phyloP scores from a whole-genome alignment of 331 rosid genomes.

The Phaseolus coccineus region DNA sequence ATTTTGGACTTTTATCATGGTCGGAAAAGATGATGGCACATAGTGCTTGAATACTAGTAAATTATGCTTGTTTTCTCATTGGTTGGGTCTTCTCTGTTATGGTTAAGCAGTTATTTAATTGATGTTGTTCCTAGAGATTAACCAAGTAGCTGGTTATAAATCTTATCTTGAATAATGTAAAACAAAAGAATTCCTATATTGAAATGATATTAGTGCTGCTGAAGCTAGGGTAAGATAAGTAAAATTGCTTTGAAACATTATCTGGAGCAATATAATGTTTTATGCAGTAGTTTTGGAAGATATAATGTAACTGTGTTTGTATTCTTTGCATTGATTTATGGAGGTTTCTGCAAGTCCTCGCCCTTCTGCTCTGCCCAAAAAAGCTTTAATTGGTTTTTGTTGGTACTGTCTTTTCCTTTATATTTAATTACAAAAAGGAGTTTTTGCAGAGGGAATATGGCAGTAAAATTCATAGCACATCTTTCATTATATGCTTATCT shows the following conservation, averaged over 20 bases:
- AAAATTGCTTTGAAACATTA: constrained; percentile 5
- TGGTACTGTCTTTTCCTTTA: background rate
- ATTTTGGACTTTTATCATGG: background rate
- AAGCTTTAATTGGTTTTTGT: constrained; percentile 1
- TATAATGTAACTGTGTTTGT: background rate
- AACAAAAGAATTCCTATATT: background rate
- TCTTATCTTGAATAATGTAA: constrained; percentile 3
- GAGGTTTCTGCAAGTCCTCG: background rate
- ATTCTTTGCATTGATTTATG: background rate
- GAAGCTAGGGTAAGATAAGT: constrained; percentile 14
- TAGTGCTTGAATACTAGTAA: background rate
- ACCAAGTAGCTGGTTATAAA: constrained; percentile 23
- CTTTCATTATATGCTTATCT: background rate
- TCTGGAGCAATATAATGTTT: background rate
- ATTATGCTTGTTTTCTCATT: background rate
- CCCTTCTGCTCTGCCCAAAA: background rate
- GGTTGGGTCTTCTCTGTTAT: background rate
- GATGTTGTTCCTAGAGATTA: background rate
- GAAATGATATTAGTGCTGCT: background rate
- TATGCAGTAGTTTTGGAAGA: background rate
- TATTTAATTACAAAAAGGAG: background rate
- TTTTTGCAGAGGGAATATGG: background rate
- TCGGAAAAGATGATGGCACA: background rate
- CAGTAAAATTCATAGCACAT: background rate
- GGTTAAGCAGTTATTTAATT: background rate